phyloP scores from a whole-genome alignment of 192 early-diverging fungal species.

The Chytriomyces confervae region DNA sequence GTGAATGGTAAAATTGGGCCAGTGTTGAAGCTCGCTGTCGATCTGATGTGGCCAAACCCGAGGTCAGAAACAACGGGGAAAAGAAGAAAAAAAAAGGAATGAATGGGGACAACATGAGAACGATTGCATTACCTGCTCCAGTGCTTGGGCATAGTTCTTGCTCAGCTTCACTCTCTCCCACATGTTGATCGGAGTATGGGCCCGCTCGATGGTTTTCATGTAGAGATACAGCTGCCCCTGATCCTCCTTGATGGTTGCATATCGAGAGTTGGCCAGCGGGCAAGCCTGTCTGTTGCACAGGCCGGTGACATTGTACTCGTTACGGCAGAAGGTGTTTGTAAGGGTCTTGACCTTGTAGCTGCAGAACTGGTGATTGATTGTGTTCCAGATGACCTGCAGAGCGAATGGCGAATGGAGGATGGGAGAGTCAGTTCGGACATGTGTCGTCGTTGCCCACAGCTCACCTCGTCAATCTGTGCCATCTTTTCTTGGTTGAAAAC shows the following conservation, averaged over 20 bases:
- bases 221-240: slow-evolving; percentile 86
- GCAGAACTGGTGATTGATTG: slow-evolving; percentile 96
- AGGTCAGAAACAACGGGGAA: background rate
- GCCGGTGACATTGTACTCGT: slow-evolving; percentile 95
- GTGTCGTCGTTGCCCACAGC: background rate
- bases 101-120: background rate
- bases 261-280: slow-evolving; percentile 92
- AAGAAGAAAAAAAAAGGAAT: slow-evolving; percentile 25
- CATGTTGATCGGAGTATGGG: slow-evolving; percentile 90
- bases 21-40: slow-evolving; percentile 88
- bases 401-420: background rate
- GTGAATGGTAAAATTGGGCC: slow-evolving; percentile 89
- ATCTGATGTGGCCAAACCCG: slow-evolving; percentile 56
- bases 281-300: slow-evolving; percentile 94
- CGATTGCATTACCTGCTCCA: slow-evolving; percentile 64
- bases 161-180: slow-evolving; percentile 91
- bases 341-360: slow-evolving; percentile 92
- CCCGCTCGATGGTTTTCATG: slow-evolving; percentile 94
- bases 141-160: slow-evolving; percentile 87
- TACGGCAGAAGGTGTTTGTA: slow-evolving; percentile 82
- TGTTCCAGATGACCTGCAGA: slow-evolving; percentile 87
- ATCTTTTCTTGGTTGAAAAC: background rate
- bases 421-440: background rate
- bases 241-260: slow-evolving; percentile 91
- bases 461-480: slow-evolving; percentile 2